These are phyloP conservation scores for Spiromyces aspiralis DNA, from an alignment of 371 early-diverging fungal species.

Conservation along the genomic window DNA sequence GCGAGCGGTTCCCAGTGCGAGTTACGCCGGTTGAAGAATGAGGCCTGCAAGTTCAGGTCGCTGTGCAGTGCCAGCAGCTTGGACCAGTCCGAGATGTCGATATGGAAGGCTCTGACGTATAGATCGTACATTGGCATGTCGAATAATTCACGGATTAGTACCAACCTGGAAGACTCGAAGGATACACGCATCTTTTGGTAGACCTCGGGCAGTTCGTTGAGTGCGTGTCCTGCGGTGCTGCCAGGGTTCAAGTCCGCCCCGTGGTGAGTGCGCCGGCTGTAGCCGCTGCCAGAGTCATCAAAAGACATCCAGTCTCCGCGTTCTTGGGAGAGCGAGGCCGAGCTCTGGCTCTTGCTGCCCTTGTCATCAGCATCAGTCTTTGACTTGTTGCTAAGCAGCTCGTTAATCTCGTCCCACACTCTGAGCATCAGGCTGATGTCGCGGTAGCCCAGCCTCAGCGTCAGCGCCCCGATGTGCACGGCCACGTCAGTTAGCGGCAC, in stretches of 20 bases:
- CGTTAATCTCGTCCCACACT: neutral
- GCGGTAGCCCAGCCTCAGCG: constrained; percentile 57
- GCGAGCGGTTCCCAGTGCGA: constrained; percentile 97
- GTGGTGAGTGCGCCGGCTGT: neutral
- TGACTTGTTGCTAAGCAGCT: no score
- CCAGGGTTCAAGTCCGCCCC: no score
- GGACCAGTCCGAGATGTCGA: constrained; percentile 77
- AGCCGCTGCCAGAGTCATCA: neutral
- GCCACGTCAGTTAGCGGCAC: constrained; percentile 39
- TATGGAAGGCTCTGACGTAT: constrained; percentile 52
- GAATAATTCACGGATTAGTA: constrained; percentile 73
- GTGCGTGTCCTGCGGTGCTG: no score
- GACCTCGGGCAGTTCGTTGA: neutral
- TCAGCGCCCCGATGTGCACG: constrained; percentile 41
- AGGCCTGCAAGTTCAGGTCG: constrained; percentile 39
- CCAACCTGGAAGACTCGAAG: constrained; percentile 38
- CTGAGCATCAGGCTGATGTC: constrained; percentile 68
- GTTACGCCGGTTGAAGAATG: constrained; percentile 88
- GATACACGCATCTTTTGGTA: constrained; percentile 20
- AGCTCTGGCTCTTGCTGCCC: neutral
- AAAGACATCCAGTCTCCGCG: neutral
- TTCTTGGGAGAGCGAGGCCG: neutral
- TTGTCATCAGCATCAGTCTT: no score
- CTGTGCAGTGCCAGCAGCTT: constrained; percentile 49
- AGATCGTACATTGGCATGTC: constrained; percentile 79